These are phyloP conservation scores for Acacia crassicarpa DNA, from an alignment of 306 rosid species.

Conservation along the genomic window DNA sequence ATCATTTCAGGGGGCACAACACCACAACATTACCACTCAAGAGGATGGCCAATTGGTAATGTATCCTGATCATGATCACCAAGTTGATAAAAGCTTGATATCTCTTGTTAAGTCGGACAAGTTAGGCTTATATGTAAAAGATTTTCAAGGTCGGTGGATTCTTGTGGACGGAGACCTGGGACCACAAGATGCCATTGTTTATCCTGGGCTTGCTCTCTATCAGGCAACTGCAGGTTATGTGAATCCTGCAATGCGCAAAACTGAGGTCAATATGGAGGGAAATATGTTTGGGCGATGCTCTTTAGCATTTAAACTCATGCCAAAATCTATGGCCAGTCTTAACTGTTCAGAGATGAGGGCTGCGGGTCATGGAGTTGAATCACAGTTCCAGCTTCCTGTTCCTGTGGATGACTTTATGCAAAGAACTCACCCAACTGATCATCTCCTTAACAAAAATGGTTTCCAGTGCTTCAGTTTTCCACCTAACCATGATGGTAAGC, in stretches of 20 bases:
- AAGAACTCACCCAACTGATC: constrained; percentile 77
- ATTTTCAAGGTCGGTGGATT: constrained; percentile 86
- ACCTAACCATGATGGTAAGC: constrained; percentile 80
- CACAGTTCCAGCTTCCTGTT: constrained; percentile 90
- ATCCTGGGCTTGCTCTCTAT: constrained; percentile 96
- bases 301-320: constrained; percentile 81
- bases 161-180: constrained; percentile 91
- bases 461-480: constrained; percentile 79
- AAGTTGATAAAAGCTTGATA: constrained; percentile 84
- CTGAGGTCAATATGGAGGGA: constrained; percentile 69
- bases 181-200: constrained; percentile 92
- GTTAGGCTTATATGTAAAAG: constrained; percentile 79
- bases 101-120: constrained; percentile 86
- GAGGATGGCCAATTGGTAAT: constrained; percentile 83
- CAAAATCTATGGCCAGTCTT: constrained; percentile 85
- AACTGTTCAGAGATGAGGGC: constrained; percentile 98
- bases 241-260: constrained; percentile 81
- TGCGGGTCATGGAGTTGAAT: constrained; percentile 92
- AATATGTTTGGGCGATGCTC: constrained; percentile 85
- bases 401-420: constrained; percentile 98
- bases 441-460: constrained; percentile 68
- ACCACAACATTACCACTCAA: constrained; percentile 69
- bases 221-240: constrained; percentile 98
- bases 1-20: constrained; percentile 83
- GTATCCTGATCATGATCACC: constrained; percentile 79